A percentile compares a stretch with the other conserved stretches of the same genome.
phyloP scores from a whole-genome alignment of 805 yeast genomes.

The Kluyveromyces siamensis region DNA sequence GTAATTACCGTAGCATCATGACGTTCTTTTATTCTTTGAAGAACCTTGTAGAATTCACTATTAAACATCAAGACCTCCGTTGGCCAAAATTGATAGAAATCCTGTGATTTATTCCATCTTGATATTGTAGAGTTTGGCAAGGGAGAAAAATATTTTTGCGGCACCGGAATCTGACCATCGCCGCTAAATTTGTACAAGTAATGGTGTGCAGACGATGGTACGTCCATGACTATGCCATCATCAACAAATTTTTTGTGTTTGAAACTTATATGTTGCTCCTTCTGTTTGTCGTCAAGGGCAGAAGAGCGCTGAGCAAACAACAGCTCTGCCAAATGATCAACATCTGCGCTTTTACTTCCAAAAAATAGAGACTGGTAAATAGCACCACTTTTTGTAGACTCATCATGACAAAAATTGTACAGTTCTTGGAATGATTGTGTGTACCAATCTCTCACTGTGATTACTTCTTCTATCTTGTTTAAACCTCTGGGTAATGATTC shows the following conservation, averaged over 20 bases:
- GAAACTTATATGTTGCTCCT: neutral
- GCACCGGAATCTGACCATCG: conserved; percentile 4
- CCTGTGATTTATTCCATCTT: conserved; percentile 5
- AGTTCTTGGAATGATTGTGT: conserved; percentile 84
- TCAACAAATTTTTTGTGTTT: conserved; percentile 30
- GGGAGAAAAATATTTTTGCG: conserved; percentile 8
- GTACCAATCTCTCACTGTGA: conserved; percentile 78
- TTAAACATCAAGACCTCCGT: conserved; percentile 66
- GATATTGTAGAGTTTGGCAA: conserved; percentile 8
- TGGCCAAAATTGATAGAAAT: conserved; percentile 41
- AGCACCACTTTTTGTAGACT: conserved; percentile 2
- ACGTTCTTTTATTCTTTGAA: conserved; percentile 65
- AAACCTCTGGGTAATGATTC: conserved; percentile 73
- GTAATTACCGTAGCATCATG: conserved; percentile 93
- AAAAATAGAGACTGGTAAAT: conserved; percentile 9
- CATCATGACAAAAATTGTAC: conserved; percentile 35
- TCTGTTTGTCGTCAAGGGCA: neutral
- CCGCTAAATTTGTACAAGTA: neutral
- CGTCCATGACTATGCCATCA: conserved; percentile 40
- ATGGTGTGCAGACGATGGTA: conserved; percentile 5
- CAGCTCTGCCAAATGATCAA: conserved; percentile 11
- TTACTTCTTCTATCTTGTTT: conserved; percentile 62
- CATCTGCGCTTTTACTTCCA: conserved; percentile 33
- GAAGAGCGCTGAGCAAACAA: conserved; percentile 2
- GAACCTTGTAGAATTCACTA: conserved; percentile 51